These are phyloP conservation scores for Arachnopeziza araneosa DNA, from an alignment of 2,329 filamentous ascomycete genomes.

Conservation along the genomic window DNA sequence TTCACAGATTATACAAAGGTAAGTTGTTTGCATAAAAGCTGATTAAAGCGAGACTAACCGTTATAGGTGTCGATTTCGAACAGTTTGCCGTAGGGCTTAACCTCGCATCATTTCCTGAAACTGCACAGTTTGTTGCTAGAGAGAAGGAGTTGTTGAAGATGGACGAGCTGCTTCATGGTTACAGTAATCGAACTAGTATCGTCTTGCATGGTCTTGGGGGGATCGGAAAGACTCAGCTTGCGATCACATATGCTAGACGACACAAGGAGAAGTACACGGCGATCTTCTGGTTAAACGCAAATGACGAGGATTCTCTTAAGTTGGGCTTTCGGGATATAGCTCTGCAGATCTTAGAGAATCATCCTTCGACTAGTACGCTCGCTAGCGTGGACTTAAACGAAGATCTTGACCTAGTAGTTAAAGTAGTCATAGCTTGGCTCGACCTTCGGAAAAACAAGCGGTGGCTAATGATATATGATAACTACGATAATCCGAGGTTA, in stretches of 20 bases:
- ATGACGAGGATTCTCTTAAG: conserved; percentile 16
- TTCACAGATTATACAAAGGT: conserved; percentile 7
- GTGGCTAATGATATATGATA: conserved; percentile 8
- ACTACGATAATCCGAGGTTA: conserved; percentile 6
- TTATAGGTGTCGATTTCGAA: conserved; percentile 6
- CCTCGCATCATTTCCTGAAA: conserved; percentile 23
- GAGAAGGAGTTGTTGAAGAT: conserved; percentile 29
- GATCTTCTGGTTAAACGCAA: conserved; percentile 15
- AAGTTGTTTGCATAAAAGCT: neutral
- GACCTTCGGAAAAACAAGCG: conserved; percentile 2
- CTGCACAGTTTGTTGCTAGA: conserved; percentile 30
- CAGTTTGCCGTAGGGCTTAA: conserved; percentile 29
- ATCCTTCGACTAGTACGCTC: conserved; percentile 1
- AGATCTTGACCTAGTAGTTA: conserved; percentile 1
- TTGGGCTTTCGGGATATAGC: conserved; percentile 24
- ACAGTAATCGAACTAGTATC: conserved; percentile 14
- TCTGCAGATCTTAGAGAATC: conserved; percentile 5
- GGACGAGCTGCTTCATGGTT: conserved; percentile 20
- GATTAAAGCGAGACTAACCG: conserved; percentile 1
- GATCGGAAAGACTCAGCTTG: conserved; percentile 28
- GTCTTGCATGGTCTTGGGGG: conserved; percentile 3
- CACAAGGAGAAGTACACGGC: conserved; percentile 16
- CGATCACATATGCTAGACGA: conserved; percentile 31
- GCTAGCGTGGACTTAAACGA: conserved; percentile 6
- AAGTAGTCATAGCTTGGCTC: conserved; percentile 3